Percentiles rank a stretch among this genome's conserved stretches.
Conservation (phyloP, 352 stramenopile genomes). For the Phytopythium litorale region DNA sequence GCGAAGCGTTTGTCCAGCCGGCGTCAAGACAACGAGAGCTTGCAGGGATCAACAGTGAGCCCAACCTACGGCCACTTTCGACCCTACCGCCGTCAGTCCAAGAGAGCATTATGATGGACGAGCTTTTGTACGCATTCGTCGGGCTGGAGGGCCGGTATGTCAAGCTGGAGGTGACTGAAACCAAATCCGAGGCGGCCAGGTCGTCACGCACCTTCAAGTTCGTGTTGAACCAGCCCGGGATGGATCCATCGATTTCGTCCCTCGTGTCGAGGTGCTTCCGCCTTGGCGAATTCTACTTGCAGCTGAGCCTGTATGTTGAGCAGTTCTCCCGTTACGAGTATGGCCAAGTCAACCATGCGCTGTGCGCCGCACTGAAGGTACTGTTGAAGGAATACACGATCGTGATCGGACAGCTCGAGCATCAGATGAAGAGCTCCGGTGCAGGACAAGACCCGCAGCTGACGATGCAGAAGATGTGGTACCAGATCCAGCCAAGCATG, state of each 20-base stretch:
- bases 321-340: conserved; percentile 88
- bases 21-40: conserved; percentile 46
- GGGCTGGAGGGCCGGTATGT: conserved; percentile 84
- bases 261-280: conserved; percentile 63
- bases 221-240: conserved; percentile 59
- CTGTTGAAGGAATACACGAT: conserved; percentile 93
- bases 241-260: conserved; percentile 78
- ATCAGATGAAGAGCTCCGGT: conserved; percentile 42
- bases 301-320: conserved; percentile 74
- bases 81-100: conserved; percentile 72
- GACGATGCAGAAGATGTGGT: conserved; percentile 92
- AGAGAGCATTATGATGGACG: conserved; percentile 80
- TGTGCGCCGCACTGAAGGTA: conserved; percentile 90
- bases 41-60: conserved; percentile 11
- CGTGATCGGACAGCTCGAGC: conserved; percentile 90
- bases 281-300: conserved; percentile 78
- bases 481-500: conserved; percentile 89
- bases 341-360: conserved; percentile 91
- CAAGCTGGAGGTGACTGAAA: conserved; percentile 55
- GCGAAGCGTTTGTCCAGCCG: conserved; percentile 50
- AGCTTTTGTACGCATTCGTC: conserved; percentile 78
- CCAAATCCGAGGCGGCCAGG: conserved; percentile 24
- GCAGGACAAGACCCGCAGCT: conserved; percentile 25
- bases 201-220: conserved; percentile 54
- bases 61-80: conserved; percentile 60